phyloP scores from a whole-genome alignment of 768 basidiomycete genomes.

The Chalciporus chontae region DNA sequence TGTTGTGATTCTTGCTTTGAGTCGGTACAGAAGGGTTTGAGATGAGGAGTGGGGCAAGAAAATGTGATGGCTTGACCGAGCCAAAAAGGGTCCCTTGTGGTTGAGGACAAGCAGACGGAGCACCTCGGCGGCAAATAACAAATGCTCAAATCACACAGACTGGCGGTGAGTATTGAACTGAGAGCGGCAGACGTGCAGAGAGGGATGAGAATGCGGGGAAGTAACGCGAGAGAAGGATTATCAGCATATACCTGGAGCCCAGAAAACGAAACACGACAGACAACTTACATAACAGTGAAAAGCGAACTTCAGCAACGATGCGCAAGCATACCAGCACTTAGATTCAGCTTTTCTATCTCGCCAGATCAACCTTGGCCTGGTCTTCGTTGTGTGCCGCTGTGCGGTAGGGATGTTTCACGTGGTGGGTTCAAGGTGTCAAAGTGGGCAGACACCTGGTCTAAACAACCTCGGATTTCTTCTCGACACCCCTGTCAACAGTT shows the following conservation, averaged over 20 bases:
- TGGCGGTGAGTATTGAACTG: constrained; percentile 15
- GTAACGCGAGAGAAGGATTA: constrained; percentile 13
- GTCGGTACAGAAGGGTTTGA: constrained; percentile 20
- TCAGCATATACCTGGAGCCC: constrained; percentile 23
- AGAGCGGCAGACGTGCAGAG: constrained; percentile 17
- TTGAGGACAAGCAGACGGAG: constrained; percentile 19
- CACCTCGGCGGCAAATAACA: constrained; percentile 25
- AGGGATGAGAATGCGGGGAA: constrained; percentile 23
- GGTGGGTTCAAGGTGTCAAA: constrained; percentile 27
- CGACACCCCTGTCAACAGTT: constrained; percentile 23
- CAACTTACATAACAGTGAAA: constrained; percentile 35
- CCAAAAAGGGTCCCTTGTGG: constrained; percentile 28
- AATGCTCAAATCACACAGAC: constrained; percentile 31
- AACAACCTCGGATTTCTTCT: constrained; percentile 23
- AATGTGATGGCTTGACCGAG: constrained; percentile 22
- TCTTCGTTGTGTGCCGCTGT: constrained; percentile 20
- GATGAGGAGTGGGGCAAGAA: constrained; percentile 21
- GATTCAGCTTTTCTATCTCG: constrained; percentile 24
- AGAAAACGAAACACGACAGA: constrained; percentile 20
- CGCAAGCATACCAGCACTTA: constrained; percentile 32
- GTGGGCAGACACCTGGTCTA: constrained; percentile 18
- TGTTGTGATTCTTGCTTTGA: constrained; percentile 17
- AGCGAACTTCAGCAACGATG: constrained; percentile 23
- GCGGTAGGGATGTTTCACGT: constrained; percentile 27
- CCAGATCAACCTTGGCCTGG: constrained; percentile 12